These are phyloP conservation scores for Penicillium sp. DNA, from an alignment of 2,329 filamentous ascomycete genomes.

Conservation along the genomic window DNA sequence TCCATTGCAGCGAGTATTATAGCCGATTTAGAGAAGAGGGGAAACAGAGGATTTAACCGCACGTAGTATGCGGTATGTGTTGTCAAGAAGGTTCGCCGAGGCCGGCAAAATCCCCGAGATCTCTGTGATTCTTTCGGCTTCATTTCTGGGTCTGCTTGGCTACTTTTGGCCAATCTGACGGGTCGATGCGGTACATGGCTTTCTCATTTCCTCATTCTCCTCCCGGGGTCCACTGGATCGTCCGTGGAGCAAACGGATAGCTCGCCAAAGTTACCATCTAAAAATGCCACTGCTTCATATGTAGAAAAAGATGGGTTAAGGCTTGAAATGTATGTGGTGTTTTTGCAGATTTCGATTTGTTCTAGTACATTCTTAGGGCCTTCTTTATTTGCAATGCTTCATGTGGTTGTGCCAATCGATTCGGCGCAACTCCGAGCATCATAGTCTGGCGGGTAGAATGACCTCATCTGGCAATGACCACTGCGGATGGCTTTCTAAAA, in stretches of 20 bases:
- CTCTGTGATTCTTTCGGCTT: neutral
- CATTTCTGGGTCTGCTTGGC: neutral
- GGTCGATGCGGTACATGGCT: neutral
- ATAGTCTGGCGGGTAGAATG: slow-evolving; percentile 1
- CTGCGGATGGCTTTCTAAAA: slow-evolving; percentile 5
- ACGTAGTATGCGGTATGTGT: neutral
- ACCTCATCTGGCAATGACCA: slow-evolving; percentile 7
- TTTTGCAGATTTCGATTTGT: neutral
- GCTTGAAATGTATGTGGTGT: neutral
- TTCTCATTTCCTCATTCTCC: neutral
- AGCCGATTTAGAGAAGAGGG: slow-evolving; percentile 15
- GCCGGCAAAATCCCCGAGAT: slow-evolving; percentile 11
- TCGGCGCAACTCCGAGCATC: slow-evolving; percentile 1
- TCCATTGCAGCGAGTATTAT: slow-evolving; percentile 13
- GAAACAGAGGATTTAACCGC: slow-evolving; percentile 12
- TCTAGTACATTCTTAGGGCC: too few relatives aligned
- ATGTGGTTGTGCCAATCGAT: neutral
- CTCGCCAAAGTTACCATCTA: neutral
- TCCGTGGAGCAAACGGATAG: neutral
- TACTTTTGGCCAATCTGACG: neutral
- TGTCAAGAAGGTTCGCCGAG: slow-evolving; percentile 8
- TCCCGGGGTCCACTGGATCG: neutral
- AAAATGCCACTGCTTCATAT: neutral
- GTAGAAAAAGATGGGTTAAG: neutral
- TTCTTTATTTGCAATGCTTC: neutral